phyloP scores from a whole-genome alignment of 2,329 filamentous ascomycete species.

The Monosporascus ibericus region DNA sequence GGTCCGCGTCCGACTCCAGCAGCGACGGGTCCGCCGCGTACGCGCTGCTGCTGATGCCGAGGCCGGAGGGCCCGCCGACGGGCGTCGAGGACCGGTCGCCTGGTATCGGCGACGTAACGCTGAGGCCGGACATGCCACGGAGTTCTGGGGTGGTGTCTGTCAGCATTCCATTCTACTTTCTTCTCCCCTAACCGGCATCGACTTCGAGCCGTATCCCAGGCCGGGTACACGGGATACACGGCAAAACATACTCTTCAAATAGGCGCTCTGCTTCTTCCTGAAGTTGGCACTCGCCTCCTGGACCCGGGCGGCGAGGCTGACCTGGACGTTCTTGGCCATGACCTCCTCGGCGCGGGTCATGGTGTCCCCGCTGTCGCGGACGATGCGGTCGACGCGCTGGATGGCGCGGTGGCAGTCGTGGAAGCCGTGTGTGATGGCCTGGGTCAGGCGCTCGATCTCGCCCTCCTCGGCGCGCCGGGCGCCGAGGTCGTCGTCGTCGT shows the following conservation, averaged over 20 bases:
- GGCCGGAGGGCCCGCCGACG: constrained; percentile 12
- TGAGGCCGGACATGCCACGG: constrained; percentile 60
- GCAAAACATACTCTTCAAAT: constrained; percentile 73
- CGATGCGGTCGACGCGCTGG: constrained; percentile 80
- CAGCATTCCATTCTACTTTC: constrained; percentile 6
- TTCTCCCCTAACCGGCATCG: background rate
- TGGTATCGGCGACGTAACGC: constrained; percentile 40
- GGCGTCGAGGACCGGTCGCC: constrained; percentile 50
- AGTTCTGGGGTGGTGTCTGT: constrained; percentile 50
- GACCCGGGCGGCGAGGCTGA: constrained; percentile 78
- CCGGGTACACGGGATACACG: background rate
- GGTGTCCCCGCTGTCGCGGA: constrained; percentile 68
- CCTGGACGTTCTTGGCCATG: constrained; percentile 95
- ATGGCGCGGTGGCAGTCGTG: constrained; percentile 87
- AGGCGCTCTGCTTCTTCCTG: constrained; percentile 94
- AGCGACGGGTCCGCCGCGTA: constrained; percentile 80
- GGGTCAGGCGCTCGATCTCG: constrained; percentile 85
- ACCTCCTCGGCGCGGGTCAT: constrained; percentile 81
- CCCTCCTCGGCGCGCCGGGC: constrained; percentile 74
- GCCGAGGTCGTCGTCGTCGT: background rate
- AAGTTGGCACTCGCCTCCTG: constrained; percentile 90
- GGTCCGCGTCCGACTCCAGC: constrained; percentile 89
- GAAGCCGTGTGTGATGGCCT: constrained; percentile 82
- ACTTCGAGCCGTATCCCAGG: background rate
- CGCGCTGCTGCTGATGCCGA: constrained; percentile 30